Percentiles rank a stretch among this genome's conserved stretches.
Conservation (phyloP, 495 filamentous ascomycete genomes). For the Annulohypoxylon bovei region DNA sequence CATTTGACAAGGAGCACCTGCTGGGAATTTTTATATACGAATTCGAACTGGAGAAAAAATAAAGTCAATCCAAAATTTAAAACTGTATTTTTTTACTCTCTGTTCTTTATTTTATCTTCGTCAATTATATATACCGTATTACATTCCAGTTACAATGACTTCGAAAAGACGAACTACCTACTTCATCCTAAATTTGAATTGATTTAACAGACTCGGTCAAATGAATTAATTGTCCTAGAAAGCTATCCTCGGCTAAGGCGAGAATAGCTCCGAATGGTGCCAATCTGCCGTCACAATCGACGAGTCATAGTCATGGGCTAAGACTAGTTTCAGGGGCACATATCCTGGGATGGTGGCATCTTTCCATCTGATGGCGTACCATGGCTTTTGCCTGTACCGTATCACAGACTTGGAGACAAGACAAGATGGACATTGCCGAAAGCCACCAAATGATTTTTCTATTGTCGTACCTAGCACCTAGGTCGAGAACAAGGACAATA, state of each 20-base stretch:
- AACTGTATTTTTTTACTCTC: not conserved
- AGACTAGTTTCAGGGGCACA: slow-evolving; percentile 40
- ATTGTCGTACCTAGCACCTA: too few relatives aligned
- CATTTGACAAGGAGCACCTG: slow-evolving; percentile 9
- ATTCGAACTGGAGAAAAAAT: not conserved
- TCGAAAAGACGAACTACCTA: not conserved
- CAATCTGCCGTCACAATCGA: slow-evolving; percentile 30
- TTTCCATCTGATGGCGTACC: slow-evolving; percentile 33
- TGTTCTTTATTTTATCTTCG: not conserved
- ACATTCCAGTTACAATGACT: not conserved
- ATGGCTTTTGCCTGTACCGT: slow-evolving; percentile 27
- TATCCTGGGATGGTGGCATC: slow-evolving; percentile 19
- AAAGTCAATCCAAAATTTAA: not conserved
- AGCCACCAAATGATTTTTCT: not conserved
- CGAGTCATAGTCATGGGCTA: slow-evolving; percentile 36
- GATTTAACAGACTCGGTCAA: not conserved
- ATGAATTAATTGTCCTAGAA: slow-evolving; percentile 3
- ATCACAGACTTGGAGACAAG: slow-evolving; percentile 8
- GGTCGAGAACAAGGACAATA: too few relatives aligned
- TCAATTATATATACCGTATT: too few relatives aligned
- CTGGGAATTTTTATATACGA: not conserved
- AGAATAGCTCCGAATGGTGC: slow-evolving; percentile 34
- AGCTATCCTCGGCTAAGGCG: slow-evolving; percentile 23
- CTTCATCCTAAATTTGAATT: not conserved
- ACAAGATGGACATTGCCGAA: slow-evolving; percentile 13